Evolutionary conservation across 2,329 filamentous ascomycete genomes (phyloP), one percentile per base, ranked within the genome.

Genomic region (Talaromyces sp.): DNA sequence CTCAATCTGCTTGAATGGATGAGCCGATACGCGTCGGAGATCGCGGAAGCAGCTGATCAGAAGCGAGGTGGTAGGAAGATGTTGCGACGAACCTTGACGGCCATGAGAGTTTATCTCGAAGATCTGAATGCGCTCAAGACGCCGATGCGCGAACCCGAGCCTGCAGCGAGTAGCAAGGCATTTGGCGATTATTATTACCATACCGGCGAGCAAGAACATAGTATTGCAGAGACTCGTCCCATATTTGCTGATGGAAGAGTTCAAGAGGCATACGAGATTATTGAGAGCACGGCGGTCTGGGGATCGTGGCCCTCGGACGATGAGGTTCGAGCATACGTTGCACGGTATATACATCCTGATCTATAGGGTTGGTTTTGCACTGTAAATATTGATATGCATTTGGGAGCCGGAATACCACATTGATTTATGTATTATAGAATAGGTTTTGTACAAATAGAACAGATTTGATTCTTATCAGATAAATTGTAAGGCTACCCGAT

Each of bases 1-100:
- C 62, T 81, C 38, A 72, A 73, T 58, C 70, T 82, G 25, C 69
- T 82, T 49, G 73, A 72, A 19, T 81, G 79, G 79, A 81, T 82
- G 77, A 75, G 72, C 34, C 69, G 69, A 51, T 75, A 73, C 65
- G 71, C 73, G 15, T 53, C 67, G 34, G 69, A 74, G 5, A 66
- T 82, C 19, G 74, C 75, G 25, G 74, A 75, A 61, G 64, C 70
- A n/a, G 71, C 76, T 22, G 74, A 77, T 10, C 74, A 79, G 63
- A 70, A 69, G 22, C 51, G 72, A n/a, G 79, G 79, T 45, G 79
- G 79, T 1, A 67, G 69, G 36, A 71, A 68, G 40, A 74, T 78
- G 70, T 73, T 79, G 70, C 77, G 79, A 43, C 77, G 75, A 38
- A 76, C 76, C 25, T 63, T 82, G 47, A 72, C 78, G 45, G 80